A percentile compares a stretch with the other conserved stretches of the same genome.
Conservation (phyloP, 371 early-diverging fungal species). For the Amoeboaphelidium occidentale region DNA sequence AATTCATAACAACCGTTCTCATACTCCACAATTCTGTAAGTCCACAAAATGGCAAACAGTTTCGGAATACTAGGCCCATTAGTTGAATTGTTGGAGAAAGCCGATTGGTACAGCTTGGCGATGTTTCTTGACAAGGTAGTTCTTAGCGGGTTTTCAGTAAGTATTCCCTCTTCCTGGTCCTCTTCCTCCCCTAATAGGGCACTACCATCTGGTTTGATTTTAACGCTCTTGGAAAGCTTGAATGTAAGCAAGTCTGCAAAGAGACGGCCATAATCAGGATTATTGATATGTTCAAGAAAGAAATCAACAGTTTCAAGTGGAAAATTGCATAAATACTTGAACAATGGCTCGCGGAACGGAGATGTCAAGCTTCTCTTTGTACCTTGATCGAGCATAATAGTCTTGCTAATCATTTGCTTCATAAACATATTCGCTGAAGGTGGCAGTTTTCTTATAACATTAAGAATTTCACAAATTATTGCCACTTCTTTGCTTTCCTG, state of each 20-base stretch:
- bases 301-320: constrained; percentile 54
- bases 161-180: no score
- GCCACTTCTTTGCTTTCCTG: constrained; percentile 68
- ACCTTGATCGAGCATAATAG: constrained; percentile 54
- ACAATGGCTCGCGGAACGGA: constrained; percentile 73
- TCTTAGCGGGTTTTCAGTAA: no score
- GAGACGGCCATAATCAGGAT: constrained; percentile 26
- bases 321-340: constrained; percentile 69
- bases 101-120: no score
- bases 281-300: constrained; percentile 45
- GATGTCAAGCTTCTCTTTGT: constrained; percentile 56
- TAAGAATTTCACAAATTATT: constrained; percentile 74
- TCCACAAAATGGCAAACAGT: no score
- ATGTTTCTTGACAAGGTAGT: no score
- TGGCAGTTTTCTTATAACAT: constrained; percentile 77
- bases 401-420: constrained; percentile 58
- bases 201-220: neutral
- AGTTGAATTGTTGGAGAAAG: no score
- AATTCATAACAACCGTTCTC: no score
- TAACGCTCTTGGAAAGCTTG: neutral
- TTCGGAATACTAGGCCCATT: no score
- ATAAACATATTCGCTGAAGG: constrained; percentile 72
- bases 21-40: no score
- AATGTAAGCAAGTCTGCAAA: constrained; percentile 35
- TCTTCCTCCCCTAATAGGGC: no score